Conservation (phyloP, 345 rosid species). For the Fremontodendron californicum region DNA sequence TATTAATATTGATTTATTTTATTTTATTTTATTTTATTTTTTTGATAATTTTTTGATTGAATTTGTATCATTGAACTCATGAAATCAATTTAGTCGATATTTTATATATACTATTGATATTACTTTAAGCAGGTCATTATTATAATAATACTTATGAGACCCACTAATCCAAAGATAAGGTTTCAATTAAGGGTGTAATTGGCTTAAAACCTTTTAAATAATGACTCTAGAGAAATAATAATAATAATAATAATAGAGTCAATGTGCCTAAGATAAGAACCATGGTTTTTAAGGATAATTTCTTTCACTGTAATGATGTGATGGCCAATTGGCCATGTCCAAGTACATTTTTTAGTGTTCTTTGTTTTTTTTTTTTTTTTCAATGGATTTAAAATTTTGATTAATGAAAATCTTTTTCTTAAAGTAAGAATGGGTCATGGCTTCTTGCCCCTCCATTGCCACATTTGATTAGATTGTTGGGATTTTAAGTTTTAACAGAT, state of each 20-base stretch:
- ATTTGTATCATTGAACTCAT: no score
- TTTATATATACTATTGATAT: no score
- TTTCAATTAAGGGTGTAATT: constrained; percentile 1
- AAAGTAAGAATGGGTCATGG: not conserved
- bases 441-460: not conserved
- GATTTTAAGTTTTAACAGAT: constrained; percentile 5
- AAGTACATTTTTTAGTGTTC: not conserved
- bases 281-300: constrained; percentile 13
- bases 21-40: no score
- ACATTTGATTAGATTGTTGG: not conserved
- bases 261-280: not conserved
- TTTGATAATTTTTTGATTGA: no score
- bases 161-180: constrained; percentile 10
- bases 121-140: no score
- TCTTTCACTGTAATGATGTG: not conserved
- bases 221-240: not conserved
- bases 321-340: not conserved
- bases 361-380: no score
- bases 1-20: no score
- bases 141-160: not conserved
- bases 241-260: not conserved
- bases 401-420: constrained; percentile 1
- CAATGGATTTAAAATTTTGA: not conserved
- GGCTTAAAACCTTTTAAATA: not conserved
- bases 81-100: no score